Evolutionary conservation across 2,329 filamentous ascomycete genomes (phyloP), one percentile per base, ranked within the genome.

Genomic region (Graphilbum ipis-grandicollis): DNA sequence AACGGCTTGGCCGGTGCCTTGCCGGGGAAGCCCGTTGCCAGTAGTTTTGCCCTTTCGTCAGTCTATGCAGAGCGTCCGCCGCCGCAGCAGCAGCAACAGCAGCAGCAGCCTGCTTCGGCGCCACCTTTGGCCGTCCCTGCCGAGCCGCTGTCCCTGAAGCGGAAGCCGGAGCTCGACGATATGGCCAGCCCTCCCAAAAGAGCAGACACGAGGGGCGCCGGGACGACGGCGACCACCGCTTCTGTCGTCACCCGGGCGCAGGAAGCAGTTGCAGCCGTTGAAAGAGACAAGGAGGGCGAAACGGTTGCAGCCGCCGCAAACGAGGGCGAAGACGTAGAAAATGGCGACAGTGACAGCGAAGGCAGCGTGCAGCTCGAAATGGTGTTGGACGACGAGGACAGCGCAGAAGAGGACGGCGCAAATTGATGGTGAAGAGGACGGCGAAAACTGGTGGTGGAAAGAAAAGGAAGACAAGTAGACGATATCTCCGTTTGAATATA

Each of bases 311-410:
- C 19, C 7, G 34, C 2, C 17, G 22, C 13, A 28, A 28, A 2
- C 21, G 22, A 19, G 12, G 21, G 17, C 15, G 23, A 29, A 10
- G 31, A 13, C 19, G 39, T 33, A 1, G 56, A 56, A 5, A 60
- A 56, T 1, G 61, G 63, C 17, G 60, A 60, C 13, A 58, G 60
- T 23, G 60, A 63, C 15, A 53, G 50, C 22, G 66, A 71, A 39
- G 66, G 63, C 38, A 72, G 68, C 40, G 62, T 72, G 12, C 65
- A 72, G 51, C 54, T 73, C 39, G 68, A 72, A 38, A 72, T 72
- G 66, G 67, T 69, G 33, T 50, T 74, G 9, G 68, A 73, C 9
- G 65, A 66, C 14, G 61, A 65, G 9, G 59, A 59, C 23, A 12
- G 12, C 23, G 23, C 23, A 12, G 23, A 25, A 12, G 23, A 25